Evolutionary conservation across 2,329 filamentous ascomycete species (phyloP), one percentile per base, ranked within the genome.

Genomic region (Pseudovirgaria hyperparasitica): DNA sequence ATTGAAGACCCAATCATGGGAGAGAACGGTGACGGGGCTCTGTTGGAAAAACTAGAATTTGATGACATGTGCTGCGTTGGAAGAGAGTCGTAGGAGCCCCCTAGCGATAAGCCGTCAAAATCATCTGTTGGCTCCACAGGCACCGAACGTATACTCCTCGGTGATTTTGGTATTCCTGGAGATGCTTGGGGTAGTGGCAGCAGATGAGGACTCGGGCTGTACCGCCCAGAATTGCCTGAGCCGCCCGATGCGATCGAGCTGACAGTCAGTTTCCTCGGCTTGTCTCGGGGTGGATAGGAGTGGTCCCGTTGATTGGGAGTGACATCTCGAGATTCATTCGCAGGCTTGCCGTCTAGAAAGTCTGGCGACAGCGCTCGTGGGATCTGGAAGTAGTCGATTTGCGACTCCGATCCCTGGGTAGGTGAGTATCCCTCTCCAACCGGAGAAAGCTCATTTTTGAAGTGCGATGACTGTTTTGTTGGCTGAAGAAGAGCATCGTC

Each of bases 1-100:
- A 76, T 38, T 7, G 41, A 36, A 2, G 72, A 63, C 10, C 69
- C 64, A 31, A 68, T 54, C 27, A 63, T 67, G 2, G 77, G 76
- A 14, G 79, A 78, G 35, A 71, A 62, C 24, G 74, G 73, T 13
- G 74, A 76, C 26, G 70, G 63, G 6, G 70, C 62, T 35, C 65
- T 53, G n/a, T n/a, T n/a, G 3, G 72, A 76, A 17, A 72, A 52
- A 25, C 62, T 68, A 38, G 70, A 86, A 38, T 77, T 76, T 10
- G 72, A 70, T 2, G 86, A 93, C 26, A 85, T 59, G 46, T 90
- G 90, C 22, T 85, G 72, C n/a, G 70, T 62, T 16, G 70, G 62
- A 8, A 73, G 67, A 5, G 78, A 72, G 25, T 82, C 82, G 27
- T 64, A 65, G 8, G 66, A 70, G 9, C 63, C 59, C n/a, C 56